These are phyloP conservation scores for Amphirosellinia nigrospora DNA, from an alignment of 495 filamentous ascomycete genomes.

Conservation along the genomic window DNA sequence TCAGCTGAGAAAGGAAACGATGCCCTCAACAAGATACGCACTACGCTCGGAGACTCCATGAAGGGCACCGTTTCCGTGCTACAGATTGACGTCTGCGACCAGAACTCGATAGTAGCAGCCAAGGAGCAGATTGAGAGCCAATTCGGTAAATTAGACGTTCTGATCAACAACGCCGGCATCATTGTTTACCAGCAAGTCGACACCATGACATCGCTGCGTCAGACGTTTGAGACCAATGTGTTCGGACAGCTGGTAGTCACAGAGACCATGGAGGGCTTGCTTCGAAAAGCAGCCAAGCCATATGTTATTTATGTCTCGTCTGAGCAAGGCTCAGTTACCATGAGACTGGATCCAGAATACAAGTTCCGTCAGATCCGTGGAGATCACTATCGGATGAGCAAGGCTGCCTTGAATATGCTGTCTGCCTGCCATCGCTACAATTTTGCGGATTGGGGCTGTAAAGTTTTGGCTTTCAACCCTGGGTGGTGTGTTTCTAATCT, in stretches of 20 bases:
- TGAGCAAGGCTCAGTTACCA: slow-evolving; percentile 39
- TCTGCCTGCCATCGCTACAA: slow-evolving; percentile 59
- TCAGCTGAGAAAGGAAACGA: slow-evolving; percentile 49
- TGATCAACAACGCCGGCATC: slow-evolving; percentile 59
- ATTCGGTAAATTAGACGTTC: slow-evolving; percentile 51
- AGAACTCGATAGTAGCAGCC: slow-evolving; percentile 48
- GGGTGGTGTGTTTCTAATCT: slow-evolving; percentile 59
- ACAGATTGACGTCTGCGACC: slow-evolving; percentile 54
- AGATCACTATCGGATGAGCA: slow-evolving; percentile 59
- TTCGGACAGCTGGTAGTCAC: slow-evolving; percentile 54
- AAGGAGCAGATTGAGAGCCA: slow-evolving; percentile 38
- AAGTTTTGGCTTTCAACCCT: slow-evolving; percentile 58
- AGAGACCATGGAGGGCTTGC: slow-evolving; percentile 50
- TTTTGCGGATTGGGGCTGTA: slow-evolving; percentile 59
- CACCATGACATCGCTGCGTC: slow-evolving; percentile 35
- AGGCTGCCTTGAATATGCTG: slow-evolving; percentile 69
- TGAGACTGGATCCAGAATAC: slow-evolving; percentile 34
- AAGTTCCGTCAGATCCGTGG: slow-evolving; percentile 29
- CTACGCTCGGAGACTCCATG: slow-evolving; percentile 24
- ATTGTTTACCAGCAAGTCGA: slow-evolving; percentile 32
- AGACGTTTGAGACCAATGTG: slow-evolving; percentile 58
- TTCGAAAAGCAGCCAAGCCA: slow-evolving; percentile 49
- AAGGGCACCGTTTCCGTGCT: slow-evolving; percentile 44
- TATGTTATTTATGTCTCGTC: slow-evolving; percentile 54
- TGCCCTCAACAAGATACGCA: slow-evolving; percentile 46